Percentiles rank a stretch among this genome's conserved stretches.
phyloP scores from a whole-genome alignment of 2,329 filamentous ascomycete species.

The Stromatinia cepivora region DNA sequence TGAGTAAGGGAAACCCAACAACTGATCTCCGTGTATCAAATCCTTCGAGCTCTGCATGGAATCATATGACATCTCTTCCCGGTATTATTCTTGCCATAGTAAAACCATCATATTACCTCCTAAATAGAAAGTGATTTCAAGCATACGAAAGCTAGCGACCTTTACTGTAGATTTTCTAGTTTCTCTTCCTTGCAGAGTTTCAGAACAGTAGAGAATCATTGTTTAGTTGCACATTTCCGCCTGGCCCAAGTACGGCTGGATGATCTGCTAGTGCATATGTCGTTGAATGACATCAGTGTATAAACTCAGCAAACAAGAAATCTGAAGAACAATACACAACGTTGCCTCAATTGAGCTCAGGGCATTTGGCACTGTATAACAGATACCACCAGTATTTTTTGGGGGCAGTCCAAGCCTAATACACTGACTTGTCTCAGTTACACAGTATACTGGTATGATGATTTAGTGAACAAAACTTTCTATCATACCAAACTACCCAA shows the following conservation, averaged over 20 bases:
- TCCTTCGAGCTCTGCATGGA: not conserved
- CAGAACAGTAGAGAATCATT: not conserved
- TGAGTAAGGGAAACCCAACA: not conserved
- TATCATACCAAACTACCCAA: not conserved
- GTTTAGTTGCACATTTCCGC: not conserved
- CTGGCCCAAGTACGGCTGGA: not conserved
- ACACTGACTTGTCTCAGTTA: too few species aligned
- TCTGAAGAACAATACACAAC: not conserved
- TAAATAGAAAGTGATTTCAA: not conserved
- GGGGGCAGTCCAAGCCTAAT: too few species aligned
- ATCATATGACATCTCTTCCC: not conserved
- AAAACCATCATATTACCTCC: not conserved
- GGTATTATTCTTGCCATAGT: not conserved
- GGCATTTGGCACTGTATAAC: not conserved
- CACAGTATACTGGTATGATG: too few species aligned
- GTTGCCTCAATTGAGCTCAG: not conserved
- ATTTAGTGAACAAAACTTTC: not conserved
- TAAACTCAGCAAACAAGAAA: not conserved
- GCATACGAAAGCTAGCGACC: too few species aligned
- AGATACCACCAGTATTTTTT: not conserved
- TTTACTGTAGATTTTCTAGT: not conserved
- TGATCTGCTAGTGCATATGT: not conserved
- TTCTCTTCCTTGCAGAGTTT: too few species aligned
- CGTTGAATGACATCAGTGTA: not conserved
- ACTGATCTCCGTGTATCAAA: not conserved